Base-by-base conservation (phyloP, 768 basidiomycete species). In the Clavaria fumosa region DNA sequence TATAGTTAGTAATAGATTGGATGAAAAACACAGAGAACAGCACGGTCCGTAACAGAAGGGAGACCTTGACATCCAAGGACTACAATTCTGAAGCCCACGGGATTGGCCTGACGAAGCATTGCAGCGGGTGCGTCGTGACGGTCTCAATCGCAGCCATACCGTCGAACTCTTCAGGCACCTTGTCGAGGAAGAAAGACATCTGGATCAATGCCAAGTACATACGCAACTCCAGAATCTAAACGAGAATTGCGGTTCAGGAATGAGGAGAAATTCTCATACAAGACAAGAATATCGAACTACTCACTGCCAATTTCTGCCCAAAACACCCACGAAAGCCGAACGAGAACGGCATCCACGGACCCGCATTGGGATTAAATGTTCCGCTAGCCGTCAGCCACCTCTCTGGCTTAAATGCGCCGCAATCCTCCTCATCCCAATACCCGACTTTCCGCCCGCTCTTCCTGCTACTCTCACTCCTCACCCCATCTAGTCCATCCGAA, bases 291-390 rank as follows among this genome's bases (percentile, higher is more conserved):
- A 5, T 15, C 5, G 31, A 33, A 33, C 6, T 33, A 19, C 31
- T 33, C 23, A 38, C 37, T 9, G 37, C 37, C 12, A 43, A 35
- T 21, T 39, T 34, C 34, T 43, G 43, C 22, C 43, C 39, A 17
- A 43, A 43, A 17, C 22, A 41, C 28, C 42, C 38, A 18, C 42
- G 20, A 19, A 43, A 39, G 4, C 42, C 42, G 18, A 2, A 22
- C 20, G 42, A 43, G 32, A 43, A 43, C 26, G 38, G 42, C 33
- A 43, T 21, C 31, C 34, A 43, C n/a, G 42, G 42, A 11, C 40
- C 40, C 33, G 1, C 42, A 30, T 38, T 38, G 7, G 37, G 37
- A 38, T 38, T 26, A 27, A 38, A 38, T 18, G 37, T 12, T 18
- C 37, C 37, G 11, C 31, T 38, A 2, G 42, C 38, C 21, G 6